These are phyloP conservation scores for Suillus variegatus DNA, from an alignment of 768 basidiomycete genomes.

Conservation along the genomic window DNA sequence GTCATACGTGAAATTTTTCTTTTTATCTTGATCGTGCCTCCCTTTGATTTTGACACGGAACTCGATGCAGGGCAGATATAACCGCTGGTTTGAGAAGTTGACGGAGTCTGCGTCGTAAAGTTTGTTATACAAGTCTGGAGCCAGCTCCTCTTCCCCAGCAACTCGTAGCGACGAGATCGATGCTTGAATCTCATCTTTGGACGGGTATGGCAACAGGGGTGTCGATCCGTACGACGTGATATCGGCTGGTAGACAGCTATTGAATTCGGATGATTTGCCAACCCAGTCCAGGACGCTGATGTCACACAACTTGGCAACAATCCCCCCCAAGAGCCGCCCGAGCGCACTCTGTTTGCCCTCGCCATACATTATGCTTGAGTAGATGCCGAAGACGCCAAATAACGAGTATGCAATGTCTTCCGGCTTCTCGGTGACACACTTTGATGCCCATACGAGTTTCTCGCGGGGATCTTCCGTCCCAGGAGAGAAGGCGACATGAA, in stretches of 20 bases:
- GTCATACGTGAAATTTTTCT: background rate
- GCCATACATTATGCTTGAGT: background rate
- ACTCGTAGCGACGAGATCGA: background rate
- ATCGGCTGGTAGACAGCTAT: background rate
- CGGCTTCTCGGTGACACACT: background rate
- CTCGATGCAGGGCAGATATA: too few species aligned
- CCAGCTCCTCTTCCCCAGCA: background rate
- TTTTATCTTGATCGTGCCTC: background rate
- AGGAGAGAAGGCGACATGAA: background rate
- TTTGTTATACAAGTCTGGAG: background rate
- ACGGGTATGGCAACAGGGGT: background rate
- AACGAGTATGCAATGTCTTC: background rate
- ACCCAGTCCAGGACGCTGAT: background rate
- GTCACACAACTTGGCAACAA: background rate
- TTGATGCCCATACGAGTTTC: background rate
- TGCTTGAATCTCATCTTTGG: background rate
- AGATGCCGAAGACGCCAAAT: background rate
- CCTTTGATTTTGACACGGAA: background rate
- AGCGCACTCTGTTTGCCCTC: background rate
- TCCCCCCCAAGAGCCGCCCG: background rate
- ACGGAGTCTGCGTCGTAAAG: background rate
- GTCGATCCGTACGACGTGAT: slow-evolving; percentile 12
- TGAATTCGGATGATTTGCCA: background rate
- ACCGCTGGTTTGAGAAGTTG: background rate
- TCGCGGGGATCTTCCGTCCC: background rate